phyloP scores from a whole-genome alignment of 768 basidiomycete species.

The Russula vinacea region DNA sequence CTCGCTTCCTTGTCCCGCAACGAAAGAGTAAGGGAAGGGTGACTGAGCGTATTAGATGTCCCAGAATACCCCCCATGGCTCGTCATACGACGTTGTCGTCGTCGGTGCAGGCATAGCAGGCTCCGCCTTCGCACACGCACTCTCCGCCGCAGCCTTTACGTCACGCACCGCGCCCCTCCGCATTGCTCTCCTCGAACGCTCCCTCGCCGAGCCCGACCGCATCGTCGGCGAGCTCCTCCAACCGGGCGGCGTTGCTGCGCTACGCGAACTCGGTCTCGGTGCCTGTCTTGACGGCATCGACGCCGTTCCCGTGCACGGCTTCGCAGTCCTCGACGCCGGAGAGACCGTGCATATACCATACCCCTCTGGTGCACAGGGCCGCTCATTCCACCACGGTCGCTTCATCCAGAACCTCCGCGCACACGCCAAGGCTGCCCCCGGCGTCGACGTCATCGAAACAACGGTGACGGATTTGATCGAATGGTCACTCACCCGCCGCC shows the following conservation, averaged over 20 bases:
- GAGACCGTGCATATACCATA: slow-evolving; percentile 86
- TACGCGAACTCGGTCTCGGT: slow-evolving; percentile 75
- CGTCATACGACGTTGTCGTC: slow-evolving; percentile 73
- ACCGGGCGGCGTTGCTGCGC: slow-evolving; percentile 79
- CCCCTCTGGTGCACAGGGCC: slow-evolving; percentile 65
- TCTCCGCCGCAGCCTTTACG: slow-evolving; percentile 53
- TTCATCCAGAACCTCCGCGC: slow-evolving; percentile 79
- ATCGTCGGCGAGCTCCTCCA: slow-evolving; percentile 98
- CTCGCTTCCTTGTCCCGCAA: background rate
- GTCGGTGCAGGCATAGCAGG: slow-evolving; percentile 94
- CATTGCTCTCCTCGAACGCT: slow-evolving; percentile 86
- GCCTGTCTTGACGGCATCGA: slow-evolving; percentile 82
- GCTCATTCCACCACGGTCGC: slow-evolving; percentile 91
- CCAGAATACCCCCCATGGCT: slow-evolving; percentile 19
- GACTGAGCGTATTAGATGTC: background rate
- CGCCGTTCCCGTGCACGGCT: slow-evolving; percentile 77
- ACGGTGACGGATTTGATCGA: slow-evolving; percentile 76
- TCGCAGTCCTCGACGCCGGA: slow-evolving; percentile 70
- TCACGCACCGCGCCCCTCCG: slow-evolving; percentile 55
- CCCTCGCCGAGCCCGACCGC: slow-evolving; percentile 87
- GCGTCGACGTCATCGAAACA: slow-evolving; percentile 82
- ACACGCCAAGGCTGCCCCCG: slow-evolving; percentile 54
- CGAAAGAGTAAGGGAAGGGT: background rate
- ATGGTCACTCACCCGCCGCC: slow-evolving; percentile 41
- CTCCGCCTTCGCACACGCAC: slow-evolving; percentile 78